These are phyloP conservation scores for Helotiales sp. DNA, from an alignment of 2,329 filamentous ascomycete species.

Conservation along the genomic window DNA sequence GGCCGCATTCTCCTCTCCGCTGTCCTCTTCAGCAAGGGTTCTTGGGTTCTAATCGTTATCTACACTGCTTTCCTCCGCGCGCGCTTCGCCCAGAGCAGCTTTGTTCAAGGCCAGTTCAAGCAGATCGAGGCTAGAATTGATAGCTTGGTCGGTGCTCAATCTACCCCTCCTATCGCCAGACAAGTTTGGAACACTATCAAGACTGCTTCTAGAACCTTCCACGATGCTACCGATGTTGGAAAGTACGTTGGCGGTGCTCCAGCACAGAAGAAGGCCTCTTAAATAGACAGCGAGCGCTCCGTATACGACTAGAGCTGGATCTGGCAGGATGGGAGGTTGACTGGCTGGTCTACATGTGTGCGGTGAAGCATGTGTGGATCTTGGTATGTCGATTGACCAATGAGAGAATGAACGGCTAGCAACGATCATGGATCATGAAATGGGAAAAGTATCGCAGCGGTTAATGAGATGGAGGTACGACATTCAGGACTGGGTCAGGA, in stretches of 20 bases:
- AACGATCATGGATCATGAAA: slow-evolving; percentile 9
- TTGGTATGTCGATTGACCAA: not conserved
- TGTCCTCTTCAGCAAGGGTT: slow-evolving; percentile 85
- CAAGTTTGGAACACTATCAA: slow-evolving; percentile 84
- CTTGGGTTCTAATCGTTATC: slow-evolving; percentile 83
- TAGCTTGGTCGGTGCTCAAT: slow-evolving; percentile 82
- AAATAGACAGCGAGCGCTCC: slow-evolving; percentile 17
- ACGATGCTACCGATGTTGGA: slow-evolving; percentile 78
- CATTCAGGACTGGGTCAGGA: not conserved
- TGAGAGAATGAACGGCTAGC: not conserved
- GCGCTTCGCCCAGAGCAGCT: slow-evolving; percentile 85
- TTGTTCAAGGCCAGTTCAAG: slow-evolving; percentile 83
- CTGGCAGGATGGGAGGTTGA: not conserved
- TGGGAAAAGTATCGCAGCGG: slow-evolving; percentile 4
- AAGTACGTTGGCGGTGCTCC: slow-evolving; percentile 68
- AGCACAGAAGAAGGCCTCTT: slow-evolving; percentile 62
- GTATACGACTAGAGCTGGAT: slow-evolving; percentile 8
- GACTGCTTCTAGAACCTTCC: slow-evolving; percentile 71
- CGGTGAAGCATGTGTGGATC: slow-evolving; percentile 2
- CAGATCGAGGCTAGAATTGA: slow-evolving; percentile 78
- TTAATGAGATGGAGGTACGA: not conserved
- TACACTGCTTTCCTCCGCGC: slow-evolving; percentile 95
- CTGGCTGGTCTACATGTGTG: not conserved
- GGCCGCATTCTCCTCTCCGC: slow-evolving; percentile 80
- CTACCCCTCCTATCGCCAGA: slow-evolving; percentile 78